Base-by-base conservation (phyloP, 805 yeast genomes). In the Candida schatavii region DNA sequence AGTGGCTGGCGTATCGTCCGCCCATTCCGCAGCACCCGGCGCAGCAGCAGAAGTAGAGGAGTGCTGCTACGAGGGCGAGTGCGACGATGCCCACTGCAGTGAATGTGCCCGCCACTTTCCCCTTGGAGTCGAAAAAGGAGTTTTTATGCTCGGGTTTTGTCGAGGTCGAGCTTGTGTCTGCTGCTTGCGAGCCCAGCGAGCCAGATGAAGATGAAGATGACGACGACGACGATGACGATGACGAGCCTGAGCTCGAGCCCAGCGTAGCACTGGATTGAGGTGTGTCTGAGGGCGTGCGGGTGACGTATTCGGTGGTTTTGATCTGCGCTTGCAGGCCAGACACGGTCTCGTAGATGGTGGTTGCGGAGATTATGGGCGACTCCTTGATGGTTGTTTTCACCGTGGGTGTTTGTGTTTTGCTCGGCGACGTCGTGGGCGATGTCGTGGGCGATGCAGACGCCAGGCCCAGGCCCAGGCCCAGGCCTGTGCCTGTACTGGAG, bases 81-180 rank as follows among this genome's bases (percentile, higher is more conserved):
- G 64, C 75, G 1, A 82, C 81, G 1, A 88, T 51, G 1, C 90
- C 96, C 14, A 88, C 93, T 0, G 78, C 89, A 2, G 85, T 79
- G 62, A 88, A 88, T 0, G 88, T 85, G 3, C 95, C 96, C 0
- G 90, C 95, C 1, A 88, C 93, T 56, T 83, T 85, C 0, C 91
- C 95, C 35, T 77, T 78, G 36, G 78, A 67, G 43, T 74, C 70
- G 72, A 85, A 88, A 55, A 83, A 88, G 2, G 81, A 66, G 15
- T 52, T 54, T 7, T 52, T 52, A 30, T 32, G 23, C 37, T 23
- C n/a, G 15, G 25, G 14, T 2, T 46, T 4, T 9, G 35, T 35
- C 14, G 48, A 9, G n/a, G 41, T 15, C 6, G 46, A 10, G 3
- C 46, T n/a, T 4, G 46, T 18, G 13, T 39, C 28, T 10, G 52